These are phyloP conservation scores for Thermomyces lanuginosus DNA, from an alignment of 2,329 filamentous ascomycete genomes.

Conservation along the genomic window DNA sequence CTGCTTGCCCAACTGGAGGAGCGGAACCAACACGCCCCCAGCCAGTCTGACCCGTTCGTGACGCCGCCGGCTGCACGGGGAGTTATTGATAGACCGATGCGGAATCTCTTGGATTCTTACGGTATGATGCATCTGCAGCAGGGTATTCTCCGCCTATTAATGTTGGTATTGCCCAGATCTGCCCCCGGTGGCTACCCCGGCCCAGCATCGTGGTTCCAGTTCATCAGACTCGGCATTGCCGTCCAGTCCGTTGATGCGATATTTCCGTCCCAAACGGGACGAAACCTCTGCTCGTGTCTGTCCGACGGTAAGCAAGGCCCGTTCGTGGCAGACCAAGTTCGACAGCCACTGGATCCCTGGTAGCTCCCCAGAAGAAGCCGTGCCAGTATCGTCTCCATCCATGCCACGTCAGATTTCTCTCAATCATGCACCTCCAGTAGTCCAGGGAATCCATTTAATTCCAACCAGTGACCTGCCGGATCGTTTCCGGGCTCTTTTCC, in stretches of 20 bases:
- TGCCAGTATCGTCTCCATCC: slow-evolving; percentile 2
- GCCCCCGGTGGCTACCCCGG: slow-evolving; percentile 6
- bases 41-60: slow-evolving; percentile 2
- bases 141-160: slow-evolving; percentile 1
- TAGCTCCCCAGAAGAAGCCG: slow-evolving; percentile 1
- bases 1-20: slow-evolving; percentile 18
- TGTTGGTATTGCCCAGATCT: not conserved
- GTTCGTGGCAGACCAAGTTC: no score
- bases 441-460: slow-evolving; percentile 46
- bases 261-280: slow-evolving; percentile 10
- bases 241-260: slow-evolving; percentile 18
- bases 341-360: no score
- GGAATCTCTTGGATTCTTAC: not conserved
- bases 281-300: slow-evolving; percentile 1
- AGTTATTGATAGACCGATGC: not conserved
- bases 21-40: slow-evolving; percentile 4
- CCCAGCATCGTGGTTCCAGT: slow-evolving; percentile 12
- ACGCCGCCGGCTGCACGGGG: not conserved
- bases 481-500: slow-evolving; percentile 51
- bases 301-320: slow-evolving; percentile 1
- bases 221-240: slow-evolving; percentile 13
- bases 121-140: no score
- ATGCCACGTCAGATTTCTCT: slow-evolving; percentile 11
- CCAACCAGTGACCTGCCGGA: slow-evolving; percentile 49
- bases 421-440: slow-evolving; percentile 25